Evolutionary conservation across 345 rosid species (phyloP).

Genomic region (Pugionium dolabratum): DNA sequence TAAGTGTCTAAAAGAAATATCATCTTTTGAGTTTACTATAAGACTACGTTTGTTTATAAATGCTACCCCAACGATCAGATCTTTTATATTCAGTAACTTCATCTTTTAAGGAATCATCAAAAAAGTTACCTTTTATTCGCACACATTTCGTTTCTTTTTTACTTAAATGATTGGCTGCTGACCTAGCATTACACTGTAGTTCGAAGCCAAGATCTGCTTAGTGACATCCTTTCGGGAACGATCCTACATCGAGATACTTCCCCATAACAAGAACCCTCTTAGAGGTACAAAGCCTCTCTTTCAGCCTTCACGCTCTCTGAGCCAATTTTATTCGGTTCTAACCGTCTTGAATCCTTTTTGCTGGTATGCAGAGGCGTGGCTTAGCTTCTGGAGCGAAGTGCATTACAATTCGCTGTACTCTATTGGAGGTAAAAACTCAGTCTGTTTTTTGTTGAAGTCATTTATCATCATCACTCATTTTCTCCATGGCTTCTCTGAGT

Average conservation of each 20-base stretch:
- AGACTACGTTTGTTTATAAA: background rate
- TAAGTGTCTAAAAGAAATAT: slow-evolving; percentile 41
- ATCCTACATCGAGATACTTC: slow-evolving; percentile 79
- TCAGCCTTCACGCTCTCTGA: slow-evolving; percentile 17
- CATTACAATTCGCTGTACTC: slow-evolving; percentile 89
- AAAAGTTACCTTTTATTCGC: background rate
- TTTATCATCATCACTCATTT: background rate
- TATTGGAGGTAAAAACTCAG: slow-evolving; percentile 60
- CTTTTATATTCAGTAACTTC: background rate
- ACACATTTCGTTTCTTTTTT: slow-evolving; percentile 23
- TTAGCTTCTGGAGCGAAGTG: slow-evolving; percentile 98
- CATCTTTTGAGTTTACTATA: slow-evolving; percentile 12
- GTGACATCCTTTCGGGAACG: slow-evolving; percentile 89
- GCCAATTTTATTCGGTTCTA: background rate
- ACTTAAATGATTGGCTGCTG: slow-evolving; percentile 33
- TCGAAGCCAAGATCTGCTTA: slow-evolving; percentile 73
- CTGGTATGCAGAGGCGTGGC: slow-evolving; percentile 63
- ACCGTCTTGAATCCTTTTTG: background rate
- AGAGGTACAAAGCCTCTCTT: slow-evolving; percentile 51
- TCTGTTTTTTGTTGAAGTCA: background rate
- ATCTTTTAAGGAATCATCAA: slow-evolving; percentile 9
- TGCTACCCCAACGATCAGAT: background rate
- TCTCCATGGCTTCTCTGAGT: slow-evolving; percentile 11
- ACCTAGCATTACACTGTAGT: slow-evolving; percentile 55
- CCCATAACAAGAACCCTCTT: slow-evolving; percentile 61